These are phyloP conservation scores for Globisporangium paddicum DNA, from an alignment of 352 stramenopile species.

Conservation along the genomic window DNA sequence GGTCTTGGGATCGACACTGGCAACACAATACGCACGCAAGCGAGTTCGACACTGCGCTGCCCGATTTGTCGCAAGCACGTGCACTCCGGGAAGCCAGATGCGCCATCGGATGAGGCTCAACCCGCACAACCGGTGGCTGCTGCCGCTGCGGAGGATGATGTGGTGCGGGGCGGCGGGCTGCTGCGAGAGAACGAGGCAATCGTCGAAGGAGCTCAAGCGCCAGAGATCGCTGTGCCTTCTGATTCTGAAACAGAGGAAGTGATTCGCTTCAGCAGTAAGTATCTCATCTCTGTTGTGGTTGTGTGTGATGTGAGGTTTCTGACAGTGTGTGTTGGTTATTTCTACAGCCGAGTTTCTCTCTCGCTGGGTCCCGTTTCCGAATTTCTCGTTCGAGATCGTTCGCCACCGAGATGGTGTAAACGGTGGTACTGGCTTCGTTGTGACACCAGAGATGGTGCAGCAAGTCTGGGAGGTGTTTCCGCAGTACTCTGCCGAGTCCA, in stretches of 20 bases:
- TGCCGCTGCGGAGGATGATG: not conserved
- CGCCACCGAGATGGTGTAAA: conserved; percentile 28
- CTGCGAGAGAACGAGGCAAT: not conserved
- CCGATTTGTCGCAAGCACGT: conserved; percentile 64
- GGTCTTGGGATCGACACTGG: conserved; percentile 29
- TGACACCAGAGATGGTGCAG: conserved; percentile 67
- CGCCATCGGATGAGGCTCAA: conserved; percentile 3
- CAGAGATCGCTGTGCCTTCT: not conserved
- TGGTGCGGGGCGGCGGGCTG: not conserved
- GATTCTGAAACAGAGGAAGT: conserved; percentile 38
- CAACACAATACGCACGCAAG: conserved; percentile 1
- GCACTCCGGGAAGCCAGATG: conserved; percentile 29
- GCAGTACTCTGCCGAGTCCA: conserved; percentile 54
- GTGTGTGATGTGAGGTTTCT: not conserved
- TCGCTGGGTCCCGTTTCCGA: conserved; percentile 63
- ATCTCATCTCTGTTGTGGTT: not conserved
- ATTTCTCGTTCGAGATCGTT: conserved; percentile 75
- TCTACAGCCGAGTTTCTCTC: conserved; percentile 58
- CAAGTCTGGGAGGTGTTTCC: conserved; percentile 75
- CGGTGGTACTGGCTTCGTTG: conserved; percentile 31
- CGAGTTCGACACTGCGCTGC: conserved; percentile 38
- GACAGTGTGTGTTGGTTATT: not conserved
- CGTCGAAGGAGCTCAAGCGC: not conserved
- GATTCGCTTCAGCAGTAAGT: conserved; percentile 73
- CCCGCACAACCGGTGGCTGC: not conserved